Base-by-base conservation (phyloP, 2,329 filamentous ascomycete species). In the Pezizomycotina sp. region DNA sequence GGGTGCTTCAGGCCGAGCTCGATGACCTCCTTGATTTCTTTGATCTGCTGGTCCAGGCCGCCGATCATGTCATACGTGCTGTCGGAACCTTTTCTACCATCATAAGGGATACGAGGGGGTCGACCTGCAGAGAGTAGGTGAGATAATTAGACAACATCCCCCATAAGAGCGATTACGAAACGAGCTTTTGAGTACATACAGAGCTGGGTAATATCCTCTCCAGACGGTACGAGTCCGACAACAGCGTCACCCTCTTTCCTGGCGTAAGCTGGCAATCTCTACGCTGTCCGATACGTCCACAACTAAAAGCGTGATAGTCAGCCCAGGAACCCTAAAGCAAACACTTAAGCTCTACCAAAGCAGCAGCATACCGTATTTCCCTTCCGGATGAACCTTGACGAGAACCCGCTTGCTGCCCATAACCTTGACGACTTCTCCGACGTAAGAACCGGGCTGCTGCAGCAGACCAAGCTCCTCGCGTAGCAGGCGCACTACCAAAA, bases 1-100 rank as follows among this genome's bases (percentile, higher is more conserved):
- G 89, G 89, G 59, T 98, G 89, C 66, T 95, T 93, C 46, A 98
- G 72, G 48, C 89, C 89, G 27, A 98, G 76, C 65, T 98, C 89
- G 58, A 98, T 95, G 53, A 98, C 89, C 62, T 98, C 89, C 64
- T 98, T 98, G 68, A 98, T 98, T 59, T 98, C 89, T 65, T 98
- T 95, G 65, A 98, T 95, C 58, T 98, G 89, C 59, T 98, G 86
- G 58, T 98, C 89, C 45, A 98, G 65, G 50, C 89, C 89, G 62
- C 89, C 89, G 58, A 98, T 98, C 89, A 98, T 98, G 63, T 98
- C 89, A 66, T 98, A 98, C 57, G 89, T 98, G 64, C 83, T 93
- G 66, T 98, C 89, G 10, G 89, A 10, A 98, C 89, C 68, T 98
- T 98, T 59, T 98, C 89, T 34, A 98, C 89, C 89, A 98, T 98